Evolutionary conservation across 306 rosid genomes (phyloP).

Genomic region (Potentilla sterilis): DNA sequence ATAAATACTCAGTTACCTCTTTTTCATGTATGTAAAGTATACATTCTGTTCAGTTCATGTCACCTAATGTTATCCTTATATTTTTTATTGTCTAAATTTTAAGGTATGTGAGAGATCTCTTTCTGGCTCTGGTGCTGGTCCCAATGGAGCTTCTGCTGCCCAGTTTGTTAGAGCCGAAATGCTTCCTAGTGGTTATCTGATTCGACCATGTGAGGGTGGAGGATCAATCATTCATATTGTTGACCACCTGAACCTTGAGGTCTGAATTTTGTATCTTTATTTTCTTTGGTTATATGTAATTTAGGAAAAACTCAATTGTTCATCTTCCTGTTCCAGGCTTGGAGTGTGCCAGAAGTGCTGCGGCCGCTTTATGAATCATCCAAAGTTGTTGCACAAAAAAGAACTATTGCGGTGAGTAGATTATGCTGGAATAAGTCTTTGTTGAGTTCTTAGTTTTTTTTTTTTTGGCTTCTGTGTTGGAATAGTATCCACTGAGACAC

Average conservation of each 20-base stretch:
- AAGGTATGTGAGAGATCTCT: conserved; percentile 97
- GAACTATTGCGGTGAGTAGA: conserved; percentile 83
- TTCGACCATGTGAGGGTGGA: conserved; percentile 98
- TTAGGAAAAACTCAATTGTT: conserved; percentile 8
- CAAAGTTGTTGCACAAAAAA: conserved; percentile 83
- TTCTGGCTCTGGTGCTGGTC: conserved; percentile 91
- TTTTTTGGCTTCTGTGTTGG: neutral
- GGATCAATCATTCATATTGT: conserved; percentile 97
- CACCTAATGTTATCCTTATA: neutral
- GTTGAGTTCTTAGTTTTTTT: neutral
- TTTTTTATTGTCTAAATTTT: conserved; percentile 14
- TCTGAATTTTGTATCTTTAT: conserved; percentile 23
- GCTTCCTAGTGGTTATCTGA: conserved; percentile 94
- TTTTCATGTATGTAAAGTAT: neutral
- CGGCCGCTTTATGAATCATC: conserved; percentile 96
- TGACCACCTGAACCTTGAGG: conserved; percentile 97
- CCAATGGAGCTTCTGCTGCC: conserved; percentile 68
- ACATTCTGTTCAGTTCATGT: neutral
- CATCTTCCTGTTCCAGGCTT: conserved; percentile 49
- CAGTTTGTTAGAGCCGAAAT: conserved; percentile 83
- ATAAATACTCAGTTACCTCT: neutral
- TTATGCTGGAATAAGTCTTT: neutral
- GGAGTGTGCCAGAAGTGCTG: conserved; percentile 97
- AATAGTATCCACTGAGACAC: neutral
- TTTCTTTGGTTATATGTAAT: neutral